Evolutionary conservation across 2,329 filamentous ascomycete species (phyloP).

Genomic region (Xylariaceae sp.): DNA sequence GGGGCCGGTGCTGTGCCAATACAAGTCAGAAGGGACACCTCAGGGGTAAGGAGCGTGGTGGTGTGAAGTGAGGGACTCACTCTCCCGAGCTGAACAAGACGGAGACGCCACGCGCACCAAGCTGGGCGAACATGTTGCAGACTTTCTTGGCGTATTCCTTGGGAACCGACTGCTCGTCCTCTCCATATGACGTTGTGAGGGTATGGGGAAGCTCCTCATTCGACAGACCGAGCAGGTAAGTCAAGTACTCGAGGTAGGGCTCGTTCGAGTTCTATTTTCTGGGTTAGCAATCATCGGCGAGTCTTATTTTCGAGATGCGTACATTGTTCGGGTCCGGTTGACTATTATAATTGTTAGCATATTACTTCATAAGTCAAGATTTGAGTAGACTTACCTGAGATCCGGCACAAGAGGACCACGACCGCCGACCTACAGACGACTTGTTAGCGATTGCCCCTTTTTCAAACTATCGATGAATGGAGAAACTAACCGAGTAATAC

Average conservation of each 20-base stretch:
- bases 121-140: constrained; percentile 27
- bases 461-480: too few relatives aligned
- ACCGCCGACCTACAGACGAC: constrained; percentile 47
- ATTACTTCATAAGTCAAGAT: too few relatives aligned
- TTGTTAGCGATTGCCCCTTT: constrained; percentile 43
- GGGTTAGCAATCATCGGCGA: constrained; percentile 16
- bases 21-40: not conserved
- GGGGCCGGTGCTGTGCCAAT: constrained; percentile 17
- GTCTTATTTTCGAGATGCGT: not conserved
- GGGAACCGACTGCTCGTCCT: constrained; percentile 28
- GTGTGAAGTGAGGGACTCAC: constrained; percentile 12
- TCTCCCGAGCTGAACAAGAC: constrained; percentile 30
- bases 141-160: constrained; percentile 26
- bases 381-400: constrained; percentile 32
- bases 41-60: not conserved
- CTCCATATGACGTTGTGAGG: constrained; percentile 25
- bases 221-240: constrained; percentile 24
- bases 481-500: constrained; percentile 8
- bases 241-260: constrained; percentile 29
- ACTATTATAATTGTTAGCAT: constrained; percentile 14
- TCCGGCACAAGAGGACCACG: constrained; percentile 47
- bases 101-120: constrained; percentile 27
- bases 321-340: constrained; percentile 23
- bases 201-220: constrained; percentile 28
- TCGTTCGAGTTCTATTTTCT: constrained; percentile 34